Conservation (phyloP, 495 filamentous ascomycete genomes). For the Astrothelium subdiscretum region DNA sequence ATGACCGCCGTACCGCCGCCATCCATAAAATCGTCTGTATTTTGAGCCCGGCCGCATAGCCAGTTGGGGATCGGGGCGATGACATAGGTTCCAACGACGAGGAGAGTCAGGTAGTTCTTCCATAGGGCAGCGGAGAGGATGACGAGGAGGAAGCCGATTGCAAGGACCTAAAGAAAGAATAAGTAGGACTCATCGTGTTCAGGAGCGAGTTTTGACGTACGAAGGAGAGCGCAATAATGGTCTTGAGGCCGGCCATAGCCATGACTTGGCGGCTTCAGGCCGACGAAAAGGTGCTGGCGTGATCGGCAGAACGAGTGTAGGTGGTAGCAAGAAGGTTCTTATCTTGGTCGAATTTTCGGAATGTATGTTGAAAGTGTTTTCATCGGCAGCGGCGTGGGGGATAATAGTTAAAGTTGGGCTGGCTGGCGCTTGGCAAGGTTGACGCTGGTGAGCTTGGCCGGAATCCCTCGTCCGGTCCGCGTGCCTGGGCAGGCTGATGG, state of each 20-base stretch:
- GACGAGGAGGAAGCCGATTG: constrained; percentile 96
- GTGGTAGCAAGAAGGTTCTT: neutral
- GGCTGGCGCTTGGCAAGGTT: neutral
- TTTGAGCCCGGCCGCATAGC: constrained; percentile 77
- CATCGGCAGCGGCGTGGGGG: neutral
- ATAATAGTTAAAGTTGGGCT: neutral
- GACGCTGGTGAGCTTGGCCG: neutral
- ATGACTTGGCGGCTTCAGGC: constrained; percentile 11
- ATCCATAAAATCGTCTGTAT: constrained; percentile 96
- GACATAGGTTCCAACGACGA: constrained; percentile 92
- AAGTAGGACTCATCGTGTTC: neutral
- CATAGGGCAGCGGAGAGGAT: constrained; percentile 95
- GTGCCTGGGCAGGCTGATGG: neutral
- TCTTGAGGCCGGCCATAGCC: constrained; percentile 89
- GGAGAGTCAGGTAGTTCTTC: constrained; percentile 80
- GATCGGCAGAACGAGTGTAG: neutral
- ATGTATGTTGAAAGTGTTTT: neutral
- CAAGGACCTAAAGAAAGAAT: constrained; percentile 62
- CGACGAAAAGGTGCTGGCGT: neutral
- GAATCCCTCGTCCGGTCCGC: neutral
- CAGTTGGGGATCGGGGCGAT: constrained; percentile 91
- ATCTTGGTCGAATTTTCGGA: neutral
- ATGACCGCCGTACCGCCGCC: constrained; percentile 66
- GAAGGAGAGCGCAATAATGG: constrained; percentile 97
- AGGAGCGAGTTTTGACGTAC: constrained; percentile 36